Evolutionary conservation across 2,329 filamentous ascomycete species (phyloP).

Genomic region (Thelonectria discophora): DNA sequence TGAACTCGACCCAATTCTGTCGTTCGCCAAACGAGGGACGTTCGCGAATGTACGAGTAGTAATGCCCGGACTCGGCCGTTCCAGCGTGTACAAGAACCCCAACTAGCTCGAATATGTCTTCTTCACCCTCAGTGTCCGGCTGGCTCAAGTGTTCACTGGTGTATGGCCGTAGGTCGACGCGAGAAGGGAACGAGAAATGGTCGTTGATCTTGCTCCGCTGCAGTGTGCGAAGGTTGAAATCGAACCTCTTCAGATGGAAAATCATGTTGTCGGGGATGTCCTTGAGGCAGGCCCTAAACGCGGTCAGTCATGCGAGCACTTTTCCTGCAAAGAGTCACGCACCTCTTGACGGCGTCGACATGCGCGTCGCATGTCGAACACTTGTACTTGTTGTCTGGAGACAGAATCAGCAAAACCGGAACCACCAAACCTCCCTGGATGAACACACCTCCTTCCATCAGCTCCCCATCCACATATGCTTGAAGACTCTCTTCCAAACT

Average conservation of each 20-base stretch:
- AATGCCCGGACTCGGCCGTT: conserved; percentile 93
- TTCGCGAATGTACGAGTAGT: conserved; percentile 94
- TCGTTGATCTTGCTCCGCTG: conserved; percentile 95
- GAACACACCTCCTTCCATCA: conserved; percentile 83
- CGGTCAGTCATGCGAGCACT: conserved; percentile 2
- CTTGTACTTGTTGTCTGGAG: conserved; percentile 92
- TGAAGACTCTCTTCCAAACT: conserved; percentile 86
- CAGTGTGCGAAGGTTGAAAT: conserved; percentile 80
- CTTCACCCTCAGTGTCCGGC: conserved; percentile 60
- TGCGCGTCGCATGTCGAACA: conserved; percentile 89
- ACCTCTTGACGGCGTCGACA: conserved; percentile 92
- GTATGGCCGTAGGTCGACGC: conserved; percentile 88
- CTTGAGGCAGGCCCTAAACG: conserved; percentile 80
- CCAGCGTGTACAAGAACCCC: conserved; percentile 93
- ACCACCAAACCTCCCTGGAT: not conserved
- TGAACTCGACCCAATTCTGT: conserved; percentile 86
- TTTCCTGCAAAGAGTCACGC: conserved; percentile 30
- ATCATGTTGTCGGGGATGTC: conserved; percentile 94
- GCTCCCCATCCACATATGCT: conserved; percentile 95
- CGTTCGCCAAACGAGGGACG: conserved; percentile 64
- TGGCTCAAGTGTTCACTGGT: conserved; percentile 85
- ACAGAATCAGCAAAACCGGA: conserved; percentile 16
- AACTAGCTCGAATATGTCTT: conserved; percentile 92
- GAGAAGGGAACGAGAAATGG: conserved; percentile 84
- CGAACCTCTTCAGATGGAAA: conserved; percentile 90